These are phyloP conservation scores for Apiospora hydei DNA, from an alignment of 2,329 filamentous ascomycete species.

Conservation along the genomic window DNA sequence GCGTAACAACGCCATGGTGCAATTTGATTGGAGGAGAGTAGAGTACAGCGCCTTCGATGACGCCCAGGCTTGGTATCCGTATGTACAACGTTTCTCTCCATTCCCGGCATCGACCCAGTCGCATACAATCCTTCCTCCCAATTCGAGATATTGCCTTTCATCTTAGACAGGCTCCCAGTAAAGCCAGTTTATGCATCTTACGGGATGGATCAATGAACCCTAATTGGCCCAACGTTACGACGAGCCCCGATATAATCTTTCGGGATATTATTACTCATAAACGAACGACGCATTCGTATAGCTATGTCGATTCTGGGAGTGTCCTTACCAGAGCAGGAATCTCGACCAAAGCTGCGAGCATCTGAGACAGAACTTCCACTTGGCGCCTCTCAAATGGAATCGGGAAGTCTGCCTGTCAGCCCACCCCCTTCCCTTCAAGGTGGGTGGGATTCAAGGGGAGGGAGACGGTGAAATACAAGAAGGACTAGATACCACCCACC, in stretches of 20 bases:
- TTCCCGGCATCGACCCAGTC: background rate
- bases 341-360: background rate
- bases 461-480: background rate
- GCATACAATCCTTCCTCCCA: background rate
- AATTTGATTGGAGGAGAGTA: background rate
- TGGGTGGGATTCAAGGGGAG: slow-evolving; percentile 6
- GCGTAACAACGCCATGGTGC: background rate
- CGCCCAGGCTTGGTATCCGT: background rate
- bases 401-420: slow-evolving; percentile 18
- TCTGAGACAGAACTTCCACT: slow-evolving; percentile 13
- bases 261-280: background rate
- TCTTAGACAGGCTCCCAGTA: background rate
- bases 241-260: background rate
- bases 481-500: background rate
- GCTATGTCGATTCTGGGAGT: background rate
- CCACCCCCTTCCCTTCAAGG: background rate
- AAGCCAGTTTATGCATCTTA: background rate
- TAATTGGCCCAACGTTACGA: background rate
- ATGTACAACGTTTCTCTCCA: background rate
- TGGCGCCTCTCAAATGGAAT: slow-evolving; percentile 7
- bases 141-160: background rate
- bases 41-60: background rate
- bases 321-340: background rate
- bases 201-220: background rate
- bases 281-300: background rate